A percentile compares a stretch with the other conserved stretches of the same genome.
Conservation (phyloP, 768 basidiomycete species). For the Calocybe gangraenosa region DNA sequence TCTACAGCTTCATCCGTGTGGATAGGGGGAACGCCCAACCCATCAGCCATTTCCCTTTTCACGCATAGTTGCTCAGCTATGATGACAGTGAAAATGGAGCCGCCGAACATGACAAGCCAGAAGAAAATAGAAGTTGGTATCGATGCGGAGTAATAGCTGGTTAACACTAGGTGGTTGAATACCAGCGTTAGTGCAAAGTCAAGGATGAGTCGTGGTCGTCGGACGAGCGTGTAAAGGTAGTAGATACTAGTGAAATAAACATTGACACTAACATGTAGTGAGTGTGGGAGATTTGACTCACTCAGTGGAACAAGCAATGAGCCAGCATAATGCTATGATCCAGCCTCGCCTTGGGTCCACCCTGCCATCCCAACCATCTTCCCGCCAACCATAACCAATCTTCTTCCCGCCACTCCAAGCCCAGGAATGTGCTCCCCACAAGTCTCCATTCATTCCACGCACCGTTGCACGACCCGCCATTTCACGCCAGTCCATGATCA, state of each 20-base stretch:
- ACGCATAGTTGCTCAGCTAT: conserved; percentile 91
- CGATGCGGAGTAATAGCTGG: conserved; percentile 84
- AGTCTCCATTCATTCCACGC: conserved; percentile 56
- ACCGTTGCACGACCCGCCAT: conserved; percentile 85
- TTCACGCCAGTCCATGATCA: conserved; percentile 98
- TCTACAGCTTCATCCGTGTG: conserved; percentile 52
- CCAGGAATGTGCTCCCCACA: conserved; percentile 65
- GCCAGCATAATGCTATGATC: conserved; percentile 87
- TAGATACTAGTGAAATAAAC: conserved; percentile 45
- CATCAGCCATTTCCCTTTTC: conserved; percentile 84
- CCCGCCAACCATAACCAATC: conserved; percentile 56
- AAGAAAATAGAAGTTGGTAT: conserved; percentile 90
- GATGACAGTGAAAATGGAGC: conserved; percentile 71
- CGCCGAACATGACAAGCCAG: conserved; percentile 76
- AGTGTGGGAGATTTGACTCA: conserved; percentile 39
- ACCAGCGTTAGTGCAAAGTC: conserved; percentile 91
- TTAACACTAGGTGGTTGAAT: conserved; percentile 89
- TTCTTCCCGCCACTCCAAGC: conserved; percentile 81
- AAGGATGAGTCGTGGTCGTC: conserved; percentile 89
- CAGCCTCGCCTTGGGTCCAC: conserved; percentile 82
- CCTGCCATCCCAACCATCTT: conserved; percentile 59
- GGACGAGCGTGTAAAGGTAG: conserved; percentile 83
- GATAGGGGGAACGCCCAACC: conserved; percentile 51
- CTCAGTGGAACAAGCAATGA: conserved; percentile 80
- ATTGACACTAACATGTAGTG: background rate